A percentile compares a stretch with the other conserved stretches of the same genome.
phyloP scores from a whole-genome alignment of 805 yeast genomes.

The Dipodascopsis tothii region DNA sequence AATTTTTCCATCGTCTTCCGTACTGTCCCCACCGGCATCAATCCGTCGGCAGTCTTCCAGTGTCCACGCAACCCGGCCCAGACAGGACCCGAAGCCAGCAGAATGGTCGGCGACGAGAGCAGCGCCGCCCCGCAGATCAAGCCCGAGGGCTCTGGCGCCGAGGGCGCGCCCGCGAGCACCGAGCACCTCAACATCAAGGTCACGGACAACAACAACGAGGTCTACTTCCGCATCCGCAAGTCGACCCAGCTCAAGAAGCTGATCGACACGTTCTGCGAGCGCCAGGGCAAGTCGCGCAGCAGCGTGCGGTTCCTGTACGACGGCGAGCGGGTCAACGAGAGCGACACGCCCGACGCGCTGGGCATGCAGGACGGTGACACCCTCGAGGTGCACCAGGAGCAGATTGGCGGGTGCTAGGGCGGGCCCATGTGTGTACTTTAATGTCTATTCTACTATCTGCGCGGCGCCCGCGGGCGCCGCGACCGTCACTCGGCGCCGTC shows the following conservation, averaged over 20 bases:
- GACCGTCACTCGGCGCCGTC: background rate
- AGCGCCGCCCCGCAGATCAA: slow-evolving; percentile 43
- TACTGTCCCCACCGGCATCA: too few species aligned
- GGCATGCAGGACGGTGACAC: slow-evolving; percentile 94
- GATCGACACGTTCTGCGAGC: slow-evolving; percentile 96
- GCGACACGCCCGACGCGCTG: slow-evolving; percentile 85
- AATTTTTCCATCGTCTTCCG: too few species aligned
- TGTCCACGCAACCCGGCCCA: too few species aligned
- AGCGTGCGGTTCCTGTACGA: slow-evolving; percentile 85
- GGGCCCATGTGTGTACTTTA: too few species aligned
- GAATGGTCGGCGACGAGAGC: slow-evolving; percentile 28
- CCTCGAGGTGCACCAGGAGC: slow-evolving; percentile 95
- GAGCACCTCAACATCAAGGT: slow-evolving; percentile 91
- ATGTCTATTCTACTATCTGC: background rate
- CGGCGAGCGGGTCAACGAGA: slow-evolving; percentile 82
- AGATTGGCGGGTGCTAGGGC: slow-evolving; percentile 44
- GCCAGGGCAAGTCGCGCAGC: slow-evolving; percentile 84
- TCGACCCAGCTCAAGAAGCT: slow-evolving; percentile 86
- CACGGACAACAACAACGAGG: slow-evolving; percentile 87
- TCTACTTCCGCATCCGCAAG: slow-evolving; percentile 89
- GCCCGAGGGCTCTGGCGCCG: slow-evolving; percentile 41
- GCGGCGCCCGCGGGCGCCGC: background rate
- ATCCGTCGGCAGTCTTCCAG: too few species aligned
- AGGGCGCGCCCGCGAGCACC: slow-evolving; percentile 1
- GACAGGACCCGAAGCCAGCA: slow-evolving; percentile 4